Base-by-base conservation (phyloP, 257 asterid species). In the Echium plantagineum region DNA sequence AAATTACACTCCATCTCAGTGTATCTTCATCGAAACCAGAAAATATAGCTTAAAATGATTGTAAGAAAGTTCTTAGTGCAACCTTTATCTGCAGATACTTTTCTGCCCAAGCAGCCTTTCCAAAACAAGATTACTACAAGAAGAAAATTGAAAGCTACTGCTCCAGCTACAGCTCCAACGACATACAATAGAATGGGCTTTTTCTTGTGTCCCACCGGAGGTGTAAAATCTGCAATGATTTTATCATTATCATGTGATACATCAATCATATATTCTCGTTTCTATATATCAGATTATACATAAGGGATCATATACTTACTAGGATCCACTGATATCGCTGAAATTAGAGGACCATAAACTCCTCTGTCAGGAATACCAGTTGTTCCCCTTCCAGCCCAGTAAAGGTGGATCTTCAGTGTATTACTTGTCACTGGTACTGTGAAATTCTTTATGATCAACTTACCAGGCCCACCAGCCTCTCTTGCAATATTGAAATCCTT, bases 361-460 rank as follows among this genome's bases (percentile, higher is more conserved):
- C 96, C 96, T 75, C 98, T 81, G 6, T 35, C 55, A 24, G 98
- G 98, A 49, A 90, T 83, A 70, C 96, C 95, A 0, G 95, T 85
- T 16, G 98, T 90, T 63, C 97, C 97, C 65, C 52, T 81, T 68
- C 97, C 96, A 1, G 94, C 91, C 96, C 96, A 90, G 71, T 87
- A 85, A 48, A 87, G 75, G 74, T 83, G 96, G 77, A 90, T 74
- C 73, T 87, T 83, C 77, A 90, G 66, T 3, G 94, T 83, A 68
- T 69, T 62, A 54, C 76, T 71, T 1, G 80, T 81, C 17, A 90
- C 87, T n/a, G 42, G 54, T 55, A 46, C 82, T n/a, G 74, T 83
- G 75, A 81, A 85, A 52, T 31, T 75, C 75, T 77, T 81, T 57
- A 85, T 20, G 9, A 87, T 60, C 18, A 95, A 86, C 71, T 62